These are phyloP conservation scores for Paramecium sexaurelia DNA, from an alignment of 73 alveolate species.

Conservation along the genomic window DNA sequence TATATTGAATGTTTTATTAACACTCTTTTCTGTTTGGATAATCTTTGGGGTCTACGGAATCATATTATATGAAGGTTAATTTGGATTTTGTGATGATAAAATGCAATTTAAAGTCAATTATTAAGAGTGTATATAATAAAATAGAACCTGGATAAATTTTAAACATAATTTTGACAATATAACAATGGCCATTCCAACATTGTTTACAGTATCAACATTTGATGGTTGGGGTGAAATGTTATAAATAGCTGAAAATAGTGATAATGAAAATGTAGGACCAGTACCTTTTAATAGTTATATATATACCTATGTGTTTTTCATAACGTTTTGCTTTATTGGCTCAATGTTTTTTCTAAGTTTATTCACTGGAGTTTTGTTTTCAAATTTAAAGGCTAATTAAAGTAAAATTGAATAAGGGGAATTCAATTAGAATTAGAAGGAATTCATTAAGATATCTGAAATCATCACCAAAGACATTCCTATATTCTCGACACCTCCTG, in stretches of 20 bases:
- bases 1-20: constrained; percentile 7
- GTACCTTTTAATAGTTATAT: neutral
- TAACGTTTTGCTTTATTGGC: constrained; percentile 10
- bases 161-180: constrained; percentile 35
- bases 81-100: constrained; percentile 35
- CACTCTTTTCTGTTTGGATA: constrained; percentile 2
- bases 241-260: neutral
- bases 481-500: constrained; percentile 26
- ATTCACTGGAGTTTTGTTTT: neutral
- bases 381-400: neutral
- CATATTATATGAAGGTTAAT: neutral
- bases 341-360: constrained; percentile 39
- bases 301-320: neutral
- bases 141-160: neutral
- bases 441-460: constrained; percentile 7
- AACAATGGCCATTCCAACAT: constrained; percentile 31
- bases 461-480: neutral
- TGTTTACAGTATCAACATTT: constrained; percentile 25
- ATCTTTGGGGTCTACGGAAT: constrained; percentile 39
- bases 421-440: neutral
- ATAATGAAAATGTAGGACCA: neutral
- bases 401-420: neutral
- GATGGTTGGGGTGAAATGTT: constrained; percentile 58
- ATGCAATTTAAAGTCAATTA: neutral
- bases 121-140: neutral